Evolutionary conservation across 1,284 basidiomycete genomes (phyloP).

Genomic region (Trametes hirsuta): DNA sequence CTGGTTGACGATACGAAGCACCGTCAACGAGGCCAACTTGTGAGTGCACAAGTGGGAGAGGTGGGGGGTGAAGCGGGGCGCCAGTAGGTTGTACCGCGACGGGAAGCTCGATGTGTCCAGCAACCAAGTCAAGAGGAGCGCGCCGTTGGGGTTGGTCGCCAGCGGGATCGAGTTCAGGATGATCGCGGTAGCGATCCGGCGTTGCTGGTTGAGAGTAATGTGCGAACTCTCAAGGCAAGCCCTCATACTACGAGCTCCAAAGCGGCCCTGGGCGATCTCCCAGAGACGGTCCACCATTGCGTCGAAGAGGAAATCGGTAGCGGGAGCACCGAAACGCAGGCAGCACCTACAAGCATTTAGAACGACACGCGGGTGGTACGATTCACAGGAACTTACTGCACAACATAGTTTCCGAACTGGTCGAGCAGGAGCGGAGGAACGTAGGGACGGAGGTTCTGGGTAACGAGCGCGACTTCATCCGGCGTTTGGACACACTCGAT

Average conservation of each 20-base stretch:
- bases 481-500: slow-evolving; percentile 93
- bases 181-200: slow-evolving; percentile 92
- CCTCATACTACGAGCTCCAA: slow-evolving; percentile 96
- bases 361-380: slow-evolving; percentile 1
- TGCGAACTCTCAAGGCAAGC: slow-evolving; percentile 92
- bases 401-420: slow-evolving; percentile 98
- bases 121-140: slow-evolving; percentile 94
- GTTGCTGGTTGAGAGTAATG: slow-evolving; percentile 87
- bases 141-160: slow-evolving; percentile 97
- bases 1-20: slow-evolving; percentile 92
- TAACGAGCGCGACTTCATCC: slow-evolving; percentile 86
- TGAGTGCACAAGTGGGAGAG: slow-evolving; percentile 97
- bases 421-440: slow-evolving; percentile 94
- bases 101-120: slow-evolving; percentile 93
- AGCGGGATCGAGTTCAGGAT: slow-evolving; percentile 97
- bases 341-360: slow-evolving; percentile 65
- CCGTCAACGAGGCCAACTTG: slow-evolving; percentile 94
- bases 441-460: slow-evolving; percentile 88
- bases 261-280: slow-evolving; percentile 96
- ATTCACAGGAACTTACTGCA: slow-evolving; percentile 65
- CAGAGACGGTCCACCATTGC: slow-evolving; percentile 98
- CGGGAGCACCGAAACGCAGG: slow-evolving; percentile 87
- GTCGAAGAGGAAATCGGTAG: slow-evolving; percentile 96
- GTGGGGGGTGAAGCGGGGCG: slow-evolving; percentile 95
- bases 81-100: slow-evolving; percentile 90